These are phyloP conservation scores for Arthrinium phaeospermum DNA, from an alignment of 2,329 filamentous ascomycete genomes.

Conservation along the genomic window DNA sequence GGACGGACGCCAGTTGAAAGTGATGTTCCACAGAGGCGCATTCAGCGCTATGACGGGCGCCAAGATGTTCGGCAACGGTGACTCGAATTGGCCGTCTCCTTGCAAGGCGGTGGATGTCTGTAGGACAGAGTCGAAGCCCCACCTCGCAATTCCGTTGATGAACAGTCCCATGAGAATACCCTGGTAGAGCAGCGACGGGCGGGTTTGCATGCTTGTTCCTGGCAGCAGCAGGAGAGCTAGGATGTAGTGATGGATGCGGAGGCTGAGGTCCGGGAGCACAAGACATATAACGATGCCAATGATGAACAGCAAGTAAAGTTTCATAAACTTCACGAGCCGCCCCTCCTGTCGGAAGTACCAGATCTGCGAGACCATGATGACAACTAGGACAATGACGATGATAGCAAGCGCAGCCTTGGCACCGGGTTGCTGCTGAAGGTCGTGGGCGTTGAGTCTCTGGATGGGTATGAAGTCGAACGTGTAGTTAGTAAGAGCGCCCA, in stretches of 20 bases:
- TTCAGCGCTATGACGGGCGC: constrained; percentile 53
- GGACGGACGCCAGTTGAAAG: constrained; percentile 59
- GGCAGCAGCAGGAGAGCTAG: constrained; percentile 85
- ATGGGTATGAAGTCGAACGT: constrained; percentile 95
- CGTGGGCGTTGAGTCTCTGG: constrained; percentile 86
- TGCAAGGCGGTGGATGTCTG: constrained; percentile 79
- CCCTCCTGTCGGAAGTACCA: constrained; percentile 88
- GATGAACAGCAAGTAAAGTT: constrained; percentile 75
- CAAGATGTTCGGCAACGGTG: constrained; percentile 62
- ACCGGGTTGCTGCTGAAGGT: constrained; percentile 87
- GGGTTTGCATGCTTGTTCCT: constrained; percentile 86
- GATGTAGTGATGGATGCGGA: constrained; percentile 93
- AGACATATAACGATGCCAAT: constrained; percentile 72
- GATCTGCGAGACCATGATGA: constrained; percentile 75
- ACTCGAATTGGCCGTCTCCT: constrained; percentile 68
- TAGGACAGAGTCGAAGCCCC: constrained; percentile 90
- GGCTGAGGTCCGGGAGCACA: constrained; percentile 74
- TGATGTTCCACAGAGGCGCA: constrained; percentile 66
- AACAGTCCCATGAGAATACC: constrained; percentile 90
- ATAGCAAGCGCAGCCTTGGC: constrained; percentile 81
- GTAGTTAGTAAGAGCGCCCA: constrained; percentile 91
- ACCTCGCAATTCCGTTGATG: constrained; percentile 90
- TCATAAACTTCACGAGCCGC: constrained; percentile 77
- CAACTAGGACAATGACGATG: constrained; percentile 73
- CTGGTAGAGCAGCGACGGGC: constrained; percentile 84